phyloP scores from a whole-genome alignment of 345 rosid species.

The Turnera subulata region DNA sequence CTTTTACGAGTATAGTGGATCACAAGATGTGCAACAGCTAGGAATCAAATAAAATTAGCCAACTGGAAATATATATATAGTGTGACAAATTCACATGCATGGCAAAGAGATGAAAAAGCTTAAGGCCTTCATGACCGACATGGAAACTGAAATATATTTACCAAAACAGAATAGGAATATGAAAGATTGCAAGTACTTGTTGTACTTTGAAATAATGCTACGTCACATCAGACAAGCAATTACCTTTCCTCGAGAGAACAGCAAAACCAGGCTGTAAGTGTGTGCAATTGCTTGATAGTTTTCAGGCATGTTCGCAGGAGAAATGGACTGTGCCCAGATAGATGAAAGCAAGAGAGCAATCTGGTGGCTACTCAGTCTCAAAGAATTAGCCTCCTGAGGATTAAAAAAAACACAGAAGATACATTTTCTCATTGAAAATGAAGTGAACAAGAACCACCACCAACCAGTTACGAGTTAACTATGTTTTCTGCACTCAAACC shows the following conservation, averaged over 20 bases:
- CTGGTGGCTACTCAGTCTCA: constrained; percentile 90
- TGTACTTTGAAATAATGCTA: too few species aligned
- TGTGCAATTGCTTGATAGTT: constrained; percentile 95
- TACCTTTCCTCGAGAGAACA: constrained; percentile 95
- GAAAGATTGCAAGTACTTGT: neutral
- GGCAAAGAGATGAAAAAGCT: constrained; percentile 5
- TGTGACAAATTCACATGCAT: constrained; percentile 1
- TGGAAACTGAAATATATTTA: neutral
- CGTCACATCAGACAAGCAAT: constrained; percentile 5
- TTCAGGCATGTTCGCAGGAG: constrained; percentile 79
- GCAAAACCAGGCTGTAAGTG: constrained; percentile 79
- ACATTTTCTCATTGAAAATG: constrained; percentile 7
- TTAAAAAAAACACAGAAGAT: constrained; percentile 8
- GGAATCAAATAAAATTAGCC: too few species aligned
- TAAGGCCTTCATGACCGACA: constrained; percentile 4
- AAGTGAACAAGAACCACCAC: neutral
- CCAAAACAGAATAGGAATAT: neutral
- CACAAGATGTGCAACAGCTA: too few species aligned
- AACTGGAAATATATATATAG: too few species aligned
- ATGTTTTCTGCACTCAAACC: constrained; percentile 7
- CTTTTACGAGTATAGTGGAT: too few species aligned
- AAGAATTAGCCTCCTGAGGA: constrained; percentile 56
- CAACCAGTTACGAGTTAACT: constrained; percentile 6
- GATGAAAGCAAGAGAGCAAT: constrained; percentile 89
- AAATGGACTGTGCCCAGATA: constrained; percentile 88